Evolutionary conservation across 2,329 filamentous ascomycete species (phyloP), one percentile per base, ranked within the genome.

Genomic region (Pyrenochaeta sp.): DNA sequence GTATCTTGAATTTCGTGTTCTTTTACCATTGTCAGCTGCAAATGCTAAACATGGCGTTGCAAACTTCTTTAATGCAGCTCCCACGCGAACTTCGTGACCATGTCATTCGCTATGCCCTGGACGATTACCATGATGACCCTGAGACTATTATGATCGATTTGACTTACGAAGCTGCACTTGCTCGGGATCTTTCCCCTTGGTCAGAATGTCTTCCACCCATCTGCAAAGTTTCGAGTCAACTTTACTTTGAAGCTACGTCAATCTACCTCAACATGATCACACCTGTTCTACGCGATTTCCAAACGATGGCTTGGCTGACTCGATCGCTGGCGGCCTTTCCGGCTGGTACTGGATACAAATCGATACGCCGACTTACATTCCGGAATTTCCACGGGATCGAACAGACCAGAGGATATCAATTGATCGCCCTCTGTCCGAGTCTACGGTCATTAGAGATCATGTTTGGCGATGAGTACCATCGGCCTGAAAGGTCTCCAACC

Each of bases 371-470:
- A 19, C 10, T 50, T 4, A n/a, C 38, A 7, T 41, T 50, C 20
- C 46, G 46, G 32, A 44, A 43, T 29, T 45, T 50, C 41, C 36
- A 50, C 20, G 41, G 46, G 9, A 32, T 37, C 8, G 41, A 50
- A 29, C 46, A 50, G 19, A 35, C 35, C 29, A 41, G 39, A 14
- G 41, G 46, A 14, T 38, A 30, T 13, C 37, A 49, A 14, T 37
- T 44, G 8, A 38, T 45, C 6, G 23, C 36, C 3, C 14, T 41
- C 7, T 45, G 32, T n/a, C 17, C 27, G 7, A 49, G 45, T 11
- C 8, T 49, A n/a, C 32, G 41, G 13, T 24, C 5, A 6, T 18
- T 44, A 34, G 18, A 38, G 11, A 17, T 49, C 7, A 44, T 42
- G 41, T 26, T 49, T 10, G 37, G 41, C 19, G 37, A 42, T 19